Evolutionary conservation across 306 rosid species (phyloP), one percentile per base, ranked within the genome.

Genomic region (Astragalus glycyphyllos): DNA sequence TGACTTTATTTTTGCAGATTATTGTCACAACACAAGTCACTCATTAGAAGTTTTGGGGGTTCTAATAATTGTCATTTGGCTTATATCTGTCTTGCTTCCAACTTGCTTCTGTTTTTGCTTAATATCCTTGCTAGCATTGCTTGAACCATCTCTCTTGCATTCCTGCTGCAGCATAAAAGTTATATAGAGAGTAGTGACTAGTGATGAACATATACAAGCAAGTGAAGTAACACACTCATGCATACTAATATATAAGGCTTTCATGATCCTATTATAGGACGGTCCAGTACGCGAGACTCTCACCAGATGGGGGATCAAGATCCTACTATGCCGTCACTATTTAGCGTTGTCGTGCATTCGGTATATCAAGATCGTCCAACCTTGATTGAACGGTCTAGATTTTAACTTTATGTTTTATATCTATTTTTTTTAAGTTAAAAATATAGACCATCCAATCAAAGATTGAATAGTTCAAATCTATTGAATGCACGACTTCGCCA

Each of bases 61-160:
- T 60, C 79, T 66, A 37, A 60, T 66, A 37, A 60, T 57, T 62
- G 81, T 70, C 69, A 57, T 42, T 41, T 42, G 68, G 42, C 53
- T 41, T 11, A 62, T 68, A 64, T 80, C 79, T 51, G 69, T 79
- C 38, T 42, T 73, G 78, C 79, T 58, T 68, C 69, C 79, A 0
- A 40, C 44, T 73, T 70, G 84, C 78, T 84, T 79, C 46, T 72
- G 58, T 44, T 74, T 81, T 80, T 57, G 72, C 81, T 17, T 79
- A 58, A 59, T 55, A 61, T 82, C 80, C 78, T 77, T 80, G 29
- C 61, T 58, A 11, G 73, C 60, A 69, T 72, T 78, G 69, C 46
- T 64, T 69, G 77, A 73, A 71, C 70, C 58, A 54, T 79, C 86
- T 71, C 62, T 80, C 67, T 77, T 85, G 69, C 76, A 68, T 49